Base-by-base conservation (phyloP, 208 protist species). In the Balamuthia mandrillaris region DNA sequence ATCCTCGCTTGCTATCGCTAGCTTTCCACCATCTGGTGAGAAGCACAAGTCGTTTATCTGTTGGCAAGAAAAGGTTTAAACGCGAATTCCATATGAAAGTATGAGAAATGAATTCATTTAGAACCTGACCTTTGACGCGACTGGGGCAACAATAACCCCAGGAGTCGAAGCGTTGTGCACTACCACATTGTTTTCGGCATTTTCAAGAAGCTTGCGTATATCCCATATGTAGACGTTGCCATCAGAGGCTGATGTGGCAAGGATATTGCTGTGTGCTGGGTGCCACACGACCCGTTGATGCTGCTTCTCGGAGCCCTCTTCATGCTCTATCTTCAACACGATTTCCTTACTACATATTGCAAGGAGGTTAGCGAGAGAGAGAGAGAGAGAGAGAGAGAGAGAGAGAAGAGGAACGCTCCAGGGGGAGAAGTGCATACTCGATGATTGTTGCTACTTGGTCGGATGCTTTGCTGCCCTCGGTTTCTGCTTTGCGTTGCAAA, bases 41-140 rank as follows among this genome's bases (percentile, higher is more conserved):
- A 81, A 81, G 51, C 49, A 9, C 49, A 81, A 35, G 52, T 81
- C 74, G 49, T 81, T 81, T 44, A 81, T 63, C 24, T 31, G 24
- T n/a, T n/a, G n/a, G n/a, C n/a, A n/a, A n/a, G n/a, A n/a, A n/a
- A n/a, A n/a, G n/a, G n/a, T n/a, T n/a, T n/a, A n/a, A n/a, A n/a
- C n/a, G n/a, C n/a, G n/a, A n/a, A n/a, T n/a, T n/a, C n/a, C n/a
- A n/a, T n/a, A n/a, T n/a, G n/a, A n/a, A n/a, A n/a, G n/a, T n/a
- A n/a, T n/a, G n/a, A n/a, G n/a, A n/a, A n/a, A n/a, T n/a, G n/a
- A n/a, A n/a, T n/a, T n/a, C n/a, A n/a, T n/a, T n/a, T n/a, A n/a
- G n/a, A n/a, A n/a, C n/a, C n/a, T n/a, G n/a, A n/a, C n/a, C n/a
- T n/a, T n/a, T n/a, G n/a, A n/a, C n/a, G n/a, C n/a, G n/a, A n/a